A percentile compares a stretch with the other conserved stretches of the same genome.
These are phyloP conservation scores for Deakozyma indianensis DNA, from an alignment of 805 yeast species.

Conservation along the genomic window DNA sequence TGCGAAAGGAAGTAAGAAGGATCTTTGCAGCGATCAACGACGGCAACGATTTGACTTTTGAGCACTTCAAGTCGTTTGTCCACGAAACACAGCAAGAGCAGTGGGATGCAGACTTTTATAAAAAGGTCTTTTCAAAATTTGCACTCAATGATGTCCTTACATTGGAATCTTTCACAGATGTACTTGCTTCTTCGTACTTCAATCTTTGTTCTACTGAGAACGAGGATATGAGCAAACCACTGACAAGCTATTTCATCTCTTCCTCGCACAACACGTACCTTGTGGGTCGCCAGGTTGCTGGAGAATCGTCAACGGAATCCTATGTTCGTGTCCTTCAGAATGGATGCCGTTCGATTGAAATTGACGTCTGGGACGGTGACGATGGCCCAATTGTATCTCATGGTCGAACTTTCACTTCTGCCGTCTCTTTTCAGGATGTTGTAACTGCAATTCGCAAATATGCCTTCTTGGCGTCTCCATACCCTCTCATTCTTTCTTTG, in stretches of 20 bases:
- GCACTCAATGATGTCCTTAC: constrained; percentile 12
- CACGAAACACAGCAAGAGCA: constrained; percentile 33
- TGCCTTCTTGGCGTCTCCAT: constrained; percentile 78
- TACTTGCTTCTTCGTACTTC: constrained; percentile 22
- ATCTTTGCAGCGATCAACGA: constrained; percentile 32
- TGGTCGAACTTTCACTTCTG: constrained; percentile 70
- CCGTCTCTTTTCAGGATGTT: constrained; percentile 57
- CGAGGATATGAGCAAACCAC: constrained; percentile 44
- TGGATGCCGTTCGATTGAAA: constrained; percentile 90
- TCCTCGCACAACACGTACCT: constrained; percentile 93
- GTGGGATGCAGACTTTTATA: constrained; percentile 17
- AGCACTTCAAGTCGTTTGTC: constrained; percentile 31
- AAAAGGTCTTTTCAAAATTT: constrained; percentile 27
- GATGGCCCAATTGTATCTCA: constrained; percentile 79
- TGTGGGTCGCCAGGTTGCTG: constrained; percentile 76
- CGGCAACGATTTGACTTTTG: constrained; percentile 7
- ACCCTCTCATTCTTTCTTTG: constrained; percentile 72
- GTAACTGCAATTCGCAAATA: constrained; percentile 61
- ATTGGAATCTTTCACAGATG: constrained; percentile 24
- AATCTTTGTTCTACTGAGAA: constrained; percentile 6
- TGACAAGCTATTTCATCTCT: constrained; percentile 77
- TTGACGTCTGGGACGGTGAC: constrained; percentile 88
- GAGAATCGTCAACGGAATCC: constrained; percentile 78
- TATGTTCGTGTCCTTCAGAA: constrained; percentile 75
- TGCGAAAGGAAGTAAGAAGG: constrained; percentile 42